Base-by-base conservation (phyloP, 805 yeast genomes). In the Saccharomycopsis malanga region DNA sequence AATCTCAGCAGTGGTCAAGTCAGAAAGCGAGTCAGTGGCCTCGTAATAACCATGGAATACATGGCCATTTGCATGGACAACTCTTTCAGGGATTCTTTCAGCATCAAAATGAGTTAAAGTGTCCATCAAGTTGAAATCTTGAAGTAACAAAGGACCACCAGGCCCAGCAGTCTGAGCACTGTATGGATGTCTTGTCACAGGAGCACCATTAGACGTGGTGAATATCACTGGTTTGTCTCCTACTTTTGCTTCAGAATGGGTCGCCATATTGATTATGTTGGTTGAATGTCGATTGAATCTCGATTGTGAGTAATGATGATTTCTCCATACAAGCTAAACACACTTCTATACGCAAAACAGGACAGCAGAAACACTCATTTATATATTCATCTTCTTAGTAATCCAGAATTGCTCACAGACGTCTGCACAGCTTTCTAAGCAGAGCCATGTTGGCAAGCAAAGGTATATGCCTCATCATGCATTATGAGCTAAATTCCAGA, bases 11-110 rank as follows among this genome's bases (percentile, higher is more conserved):
- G 48, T 63, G 18, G 76, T 69, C 45, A 78, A 57, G 55, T 78
- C 83, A 9, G 71, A 61, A 46, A 77, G 63, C 29, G 77, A 74
- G 59, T 78, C 80, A 21, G 83, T 76, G 56, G 73, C 69, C 58
- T 74, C 82, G 53, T 79, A 78, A 53, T 67, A 67, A 34, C 82
- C 79, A 57, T 69, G 74, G 37, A 81, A 81, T 52, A 83, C 84
- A 42, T 77, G 75, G 45, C 84, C 84, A 60, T 76, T 76, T 45
- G 83, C 83, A 58, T 78, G 84, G 35, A 77, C 84, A 37, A 78
- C 82, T 56, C 84, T 72, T 64, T 79, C 84, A 25, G 84, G 83
- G 44, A 77, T 70, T 50, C 83, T 71, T 61, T 79, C 83, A 54
- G 79, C 71, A 65, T 77, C 81, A 56, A 78, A 78, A 59, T 76